Evolutionary conservation across 495 filamentous ascomycete species (phyloP).

Genomic region (Podospora pseudopauciseta): DNA sequence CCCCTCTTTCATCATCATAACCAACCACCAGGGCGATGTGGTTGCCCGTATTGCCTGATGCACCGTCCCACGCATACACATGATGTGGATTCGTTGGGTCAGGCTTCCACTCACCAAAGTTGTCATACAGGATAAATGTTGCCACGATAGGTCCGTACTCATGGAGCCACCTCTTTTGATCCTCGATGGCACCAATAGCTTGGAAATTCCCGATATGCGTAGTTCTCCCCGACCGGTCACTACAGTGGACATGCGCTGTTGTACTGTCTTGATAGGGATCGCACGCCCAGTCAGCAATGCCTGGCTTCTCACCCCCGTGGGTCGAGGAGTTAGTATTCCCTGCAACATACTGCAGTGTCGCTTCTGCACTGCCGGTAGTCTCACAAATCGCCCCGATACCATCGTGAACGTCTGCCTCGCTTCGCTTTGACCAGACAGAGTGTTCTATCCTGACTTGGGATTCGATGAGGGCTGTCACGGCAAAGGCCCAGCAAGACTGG

Average conservation of each 20-base stretch:
- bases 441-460: slow-evolving; percentile 25
- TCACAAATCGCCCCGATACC: slow-evolving; percentile 19
- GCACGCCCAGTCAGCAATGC: slow-evolving; percentile 24
- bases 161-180: slow-evolving; percentile 26
- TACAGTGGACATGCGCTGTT: slow-evolving; percentile 13
- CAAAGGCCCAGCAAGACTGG: slow-evolving; percentile 27
- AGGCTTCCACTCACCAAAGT: slow-evolving; percentile 18
- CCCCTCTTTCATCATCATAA: slow-evolving; percentile 20
- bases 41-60: slow-evolving; percentile 11
- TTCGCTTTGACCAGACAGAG: slow-evolving; percentile 23
- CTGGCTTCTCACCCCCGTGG: not conserved
- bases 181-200: slow-evolving; percentile 19
- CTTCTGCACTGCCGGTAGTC: slow-evolving; percentile 19
- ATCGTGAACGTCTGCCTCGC: slow-evolving; percentile 25
- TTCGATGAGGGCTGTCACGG: slow-evolving; percentile 21
- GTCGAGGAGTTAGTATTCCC: slow-evolving; percentile 7
- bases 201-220: slow-evolving; percentile 14
- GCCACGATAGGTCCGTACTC: slow-evolving; percentile 23
- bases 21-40: slow-evolving; percentile 24
- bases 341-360: slow-evolving; percentile 16
- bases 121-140: slow-evolving; percentile 19
- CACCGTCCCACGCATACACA: slow-evolving; percentile 17
- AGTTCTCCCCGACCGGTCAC: slow-evolving; percentile 17
- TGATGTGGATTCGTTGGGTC: not conserved
- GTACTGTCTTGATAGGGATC: slow-evolving; percentile 19